These are phyloP conservation scores for Corymbia maculata DNA, from an alignment of 345 rosid species.

Conservation along the genomic window DNA sequence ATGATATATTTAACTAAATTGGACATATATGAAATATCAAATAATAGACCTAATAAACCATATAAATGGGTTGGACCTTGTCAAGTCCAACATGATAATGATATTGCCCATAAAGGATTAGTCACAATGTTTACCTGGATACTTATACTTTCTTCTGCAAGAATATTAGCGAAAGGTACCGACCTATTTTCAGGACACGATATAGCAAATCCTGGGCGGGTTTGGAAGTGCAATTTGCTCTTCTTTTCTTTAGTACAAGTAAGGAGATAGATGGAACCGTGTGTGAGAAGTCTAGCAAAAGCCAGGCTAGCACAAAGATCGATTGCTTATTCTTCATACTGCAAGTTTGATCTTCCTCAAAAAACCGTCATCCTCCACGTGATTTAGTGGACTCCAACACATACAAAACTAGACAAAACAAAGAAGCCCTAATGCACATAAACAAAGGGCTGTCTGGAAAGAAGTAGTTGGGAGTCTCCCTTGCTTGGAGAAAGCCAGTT, in stretches of 20 bases:
- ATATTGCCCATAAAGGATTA: fast-evolving
- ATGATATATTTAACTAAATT: too few species aligned
- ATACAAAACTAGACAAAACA: not conserved
- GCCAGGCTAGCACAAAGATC: not conserved
- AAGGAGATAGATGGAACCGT: not conserved
- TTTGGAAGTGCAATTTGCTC: not conserved
- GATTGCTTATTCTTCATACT: not conserved
- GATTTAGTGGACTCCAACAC: not conserved
- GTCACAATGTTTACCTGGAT: not conserved
- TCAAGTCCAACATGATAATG: too few species aligned
- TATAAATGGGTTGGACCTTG: too few species aligned
- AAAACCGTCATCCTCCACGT: not conserved
- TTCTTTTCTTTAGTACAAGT: not conserved
- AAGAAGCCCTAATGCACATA: not conserved
- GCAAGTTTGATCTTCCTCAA: not conserved
- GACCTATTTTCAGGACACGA: not conserved
- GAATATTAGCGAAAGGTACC: not conserved
- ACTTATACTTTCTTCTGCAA: not conserved
- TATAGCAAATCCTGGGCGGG: not conserved
- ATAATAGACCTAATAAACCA: too few species aligned
- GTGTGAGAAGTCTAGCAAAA: not conserved
- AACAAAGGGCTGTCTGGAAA: not conserved
- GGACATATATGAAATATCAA: too few species aligned
- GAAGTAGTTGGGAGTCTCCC: not conserved
- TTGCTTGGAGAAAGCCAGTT: not conserved